phyloP scores from a whole-genome alignment of 2,329 filamentous ascomycete species.

The Exophiala bonariae region DNA sequence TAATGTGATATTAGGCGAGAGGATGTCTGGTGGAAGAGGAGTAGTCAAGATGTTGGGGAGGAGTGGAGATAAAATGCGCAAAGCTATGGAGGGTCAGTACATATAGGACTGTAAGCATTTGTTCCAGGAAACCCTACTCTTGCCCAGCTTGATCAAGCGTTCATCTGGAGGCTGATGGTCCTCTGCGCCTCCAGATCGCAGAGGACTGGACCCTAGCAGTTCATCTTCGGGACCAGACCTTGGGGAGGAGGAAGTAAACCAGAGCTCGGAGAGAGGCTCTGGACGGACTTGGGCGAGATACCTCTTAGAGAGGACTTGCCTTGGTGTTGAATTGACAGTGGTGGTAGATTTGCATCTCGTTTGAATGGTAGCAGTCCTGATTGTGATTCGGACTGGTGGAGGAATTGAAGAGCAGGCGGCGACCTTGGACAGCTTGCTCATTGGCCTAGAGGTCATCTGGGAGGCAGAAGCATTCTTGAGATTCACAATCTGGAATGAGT shows the following conservation, averaged over 20 bases:
- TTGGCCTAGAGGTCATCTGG: constrained; percentile 26
- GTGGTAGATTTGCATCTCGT: constrained; percentile 15
- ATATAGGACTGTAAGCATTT: constrained; percentile 4
- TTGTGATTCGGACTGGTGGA: constrained; percentile 5
- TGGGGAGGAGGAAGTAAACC: constrained; percentile 31
- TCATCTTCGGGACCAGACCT: constrained; percentile 27
- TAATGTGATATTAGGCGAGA: constrained; percentile 62
- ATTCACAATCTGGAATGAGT: neutral
- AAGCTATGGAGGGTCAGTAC: constrained; percentile 42
- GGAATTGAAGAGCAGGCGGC: constrained; percentile 2
- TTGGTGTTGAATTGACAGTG: constrained; percentile 4
- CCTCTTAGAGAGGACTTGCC: constrained; percentile 26
- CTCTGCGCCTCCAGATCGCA: constrained; percentile 19
- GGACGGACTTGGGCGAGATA: constrained; percentile 39
- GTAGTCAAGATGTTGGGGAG: constrained; percentile 62
- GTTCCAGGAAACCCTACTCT: constrained; percentile 47
- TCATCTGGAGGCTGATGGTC: constrained; percentile 55
- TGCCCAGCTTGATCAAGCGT: constrained; percentile 62
- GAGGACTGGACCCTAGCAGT: constrained; percentile 21
- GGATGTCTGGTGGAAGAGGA: constrained; percentile 61
- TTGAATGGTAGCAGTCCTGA: neutral
- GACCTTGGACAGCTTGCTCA: constrained; percentile 21
- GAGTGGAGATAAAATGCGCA: constrained; percentile 61
- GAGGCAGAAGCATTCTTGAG: constrained; percentile 20
- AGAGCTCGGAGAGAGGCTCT: constrained; percentile 37